Percentiles rank a stretch among this genome's conserved stretches.
phyloP scores from a whole-genome alignment of 1,139 yeast species.

The Kazachstania sp. region DNA sequence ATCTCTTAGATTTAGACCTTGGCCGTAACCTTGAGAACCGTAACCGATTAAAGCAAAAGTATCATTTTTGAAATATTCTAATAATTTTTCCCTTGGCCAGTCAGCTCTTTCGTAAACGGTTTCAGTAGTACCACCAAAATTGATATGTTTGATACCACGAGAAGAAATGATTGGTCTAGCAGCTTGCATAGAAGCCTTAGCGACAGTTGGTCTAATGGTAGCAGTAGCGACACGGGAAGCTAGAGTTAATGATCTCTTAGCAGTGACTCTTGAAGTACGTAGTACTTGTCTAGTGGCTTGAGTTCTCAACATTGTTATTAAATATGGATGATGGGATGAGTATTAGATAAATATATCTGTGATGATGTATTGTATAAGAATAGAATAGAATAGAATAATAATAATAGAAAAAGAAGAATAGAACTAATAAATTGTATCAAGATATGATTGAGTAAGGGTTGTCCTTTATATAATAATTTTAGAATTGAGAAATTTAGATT shows the following conservation, averaged over 20 bases:
- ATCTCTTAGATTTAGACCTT: conserved; percentile 98
- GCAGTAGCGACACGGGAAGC: conserved; percentile 42
- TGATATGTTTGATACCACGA: conserved; percentile 93
- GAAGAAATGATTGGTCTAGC: conserved; percentile 33
- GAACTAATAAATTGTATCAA: background rate
- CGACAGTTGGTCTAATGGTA: conserved; percentile 5
- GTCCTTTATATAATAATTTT: background rate
- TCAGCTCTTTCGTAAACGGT: conserved; percentile 96
- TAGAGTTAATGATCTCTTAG: conserved; percentile 62
- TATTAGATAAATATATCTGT: background rate
- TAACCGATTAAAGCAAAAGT: conserved; percentile 96
- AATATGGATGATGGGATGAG: background rate
- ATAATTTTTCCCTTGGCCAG: conserved; percentile 98
- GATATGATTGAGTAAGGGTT: background rate
- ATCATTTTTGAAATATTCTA: conserved; percentile 95
- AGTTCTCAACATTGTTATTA: conserved; percentile 26
- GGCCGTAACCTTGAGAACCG: conserved; percentile 99
- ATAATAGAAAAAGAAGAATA: background rate
- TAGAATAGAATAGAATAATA: background rate
- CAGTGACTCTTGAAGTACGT: conserved; percentile 35
- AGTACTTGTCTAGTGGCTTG: conserved; percentile 29
- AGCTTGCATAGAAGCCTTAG: conserved; percentile 34
- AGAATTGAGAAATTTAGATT: background rate
- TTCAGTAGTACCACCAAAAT: conserved; percentile 94
- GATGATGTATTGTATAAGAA: background rate